Conservation (phyloP, 495 filamentous ascomycete genomes). For the Xylaria castorea region DNA sequence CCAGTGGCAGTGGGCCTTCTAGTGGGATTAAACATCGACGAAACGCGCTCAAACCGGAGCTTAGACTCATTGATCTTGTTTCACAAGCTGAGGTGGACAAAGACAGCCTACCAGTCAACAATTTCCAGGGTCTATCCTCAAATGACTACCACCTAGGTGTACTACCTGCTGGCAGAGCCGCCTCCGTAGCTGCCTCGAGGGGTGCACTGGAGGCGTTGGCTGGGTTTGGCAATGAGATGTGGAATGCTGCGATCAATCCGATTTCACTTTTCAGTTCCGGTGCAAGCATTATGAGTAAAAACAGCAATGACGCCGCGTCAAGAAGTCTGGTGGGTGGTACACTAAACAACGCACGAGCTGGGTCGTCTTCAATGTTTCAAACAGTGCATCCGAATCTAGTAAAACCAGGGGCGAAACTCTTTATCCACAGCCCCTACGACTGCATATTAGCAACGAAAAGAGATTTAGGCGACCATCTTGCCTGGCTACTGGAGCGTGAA, state of each 20-base stretch:
- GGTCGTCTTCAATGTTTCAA: conserved; percentile 21
- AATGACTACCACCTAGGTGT: conserved; percentile 91
- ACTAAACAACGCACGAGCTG: conserved; percentile 38
- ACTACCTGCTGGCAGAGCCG: conserved; percentile 72
- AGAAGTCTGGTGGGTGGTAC: conserved; percentile 37
- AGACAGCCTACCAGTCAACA: conserved; percentile 80
- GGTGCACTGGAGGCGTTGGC: conserved; percentile 71
- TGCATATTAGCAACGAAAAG: conserved; percentile 86
- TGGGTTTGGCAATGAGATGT: conserved; percentile 64
- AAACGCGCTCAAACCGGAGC: conserved; percentile 82
- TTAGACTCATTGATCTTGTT: conserved; percentile 86
- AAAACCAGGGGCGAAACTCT: conserved; percentile 84
- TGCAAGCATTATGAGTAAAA: conserved; percentile 79
- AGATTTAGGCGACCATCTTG: conserved; percentile 81
- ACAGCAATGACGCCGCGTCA: conserved; percentile 60
- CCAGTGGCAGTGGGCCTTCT: conserved; percentile 58
- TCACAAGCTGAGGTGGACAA: conserved; percentile 79
- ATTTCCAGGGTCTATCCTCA: conserved; percentile 84
- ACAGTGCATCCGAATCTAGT: conserved; percentile 54
- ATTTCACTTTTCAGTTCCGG: conserved; percentile 83
- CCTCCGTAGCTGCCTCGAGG: conserved; percentile 64
- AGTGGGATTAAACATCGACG: conserved; percentile 69
- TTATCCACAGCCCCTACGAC: conserved; percentile 95
- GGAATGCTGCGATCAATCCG: conserved; percentile 86
- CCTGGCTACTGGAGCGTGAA: conserved; percentile 80